Conservation (phyloP, 2,329 filamentous ascomycete genomes). For the Fusarium ambrosium region DNA sequence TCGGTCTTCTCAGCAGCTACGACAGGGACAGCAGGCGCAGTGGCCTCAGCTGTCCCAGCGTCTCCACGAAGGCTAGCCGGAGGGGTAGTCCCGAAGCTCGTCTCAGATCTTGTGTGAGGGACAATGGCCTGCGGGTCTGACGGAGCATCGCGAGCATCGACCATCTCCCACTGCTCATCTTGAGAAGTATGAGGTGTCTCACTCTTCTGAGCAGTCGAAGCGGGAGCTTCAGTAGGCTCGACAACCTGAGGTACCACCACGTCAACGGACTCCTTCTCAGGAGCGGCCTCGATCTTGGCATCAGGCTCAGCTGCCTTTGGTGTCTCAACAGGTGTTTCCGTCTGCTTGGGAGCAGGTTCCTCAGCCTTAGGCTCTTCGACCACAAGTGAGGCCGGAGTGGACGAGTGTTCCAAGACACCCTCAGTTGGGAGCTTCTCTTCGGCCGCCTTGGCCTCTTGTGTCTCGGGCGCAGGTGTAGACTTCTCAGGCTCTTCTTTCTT, state of each 20-base stretch:
- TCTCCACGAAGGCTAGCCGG: constrained; percentile 30
- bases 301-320: not conserved
- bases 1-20: not conserved
- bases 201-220: constrained; percentile 2
- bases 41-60: constrained; percentile 6
- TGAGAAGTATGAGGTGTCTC: constrained; percentile 18
- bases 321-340: constrained; percentile 1
- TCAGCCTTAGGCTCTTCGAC: not conserved
- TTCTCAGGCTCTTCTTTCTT: constrained; percentile 11
- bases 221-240: not conserved
- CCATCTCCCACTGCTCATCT: constrained; percentile 32
- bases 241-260: not conserved
- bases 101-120: constrained; percentile 37
- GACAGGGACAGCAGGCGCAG: not conserved
- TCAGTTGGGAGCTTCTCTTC: constrained; percentile 5
- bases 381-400: not conserved
- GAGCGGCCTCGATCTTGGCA: not conserved
- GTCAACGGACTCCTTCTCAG: not conserved
- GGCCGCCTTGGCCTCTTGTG: not conserved
- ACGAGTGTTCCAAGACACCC: constrained; percentile 5
- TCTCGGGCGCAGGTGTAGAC: not conserved
- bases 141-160: constrained; percentile 21
- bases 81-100: constrained; percentile 28
- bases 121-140: constrained; percentile 25
- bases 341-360: not conserved